Evolutionary conservation across 108 stramenopile species (phyloP).

Genomic region (Cylindrotheca fusiformis): DNA sequence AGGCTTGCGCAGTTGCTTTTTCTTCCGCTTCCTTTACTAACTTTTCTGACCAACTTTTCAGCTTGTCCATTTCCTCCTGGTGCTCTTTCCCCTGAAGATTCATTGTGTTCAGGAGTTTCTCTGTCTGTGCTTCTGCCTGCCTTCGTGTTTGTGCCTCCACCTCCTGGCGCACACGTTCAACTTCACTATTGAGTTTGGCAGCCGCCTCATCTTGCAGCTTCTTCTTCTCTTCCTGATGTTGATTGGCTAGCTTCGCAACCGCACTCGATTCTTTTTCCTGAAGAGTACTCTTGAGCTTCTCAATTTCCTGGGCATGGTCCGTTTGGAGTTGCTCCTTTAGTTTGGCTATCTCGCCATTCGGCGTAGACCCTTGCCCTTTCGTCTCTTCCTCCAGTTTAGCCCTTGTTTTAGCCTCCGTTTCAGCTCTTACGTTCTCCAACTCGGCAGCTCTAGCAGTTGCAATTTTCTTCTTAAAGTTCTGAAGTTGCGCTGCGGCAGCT

Average conservation of each 20-base stretch:
- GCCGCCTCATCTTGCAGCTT: slow-evolving; percentile 3
- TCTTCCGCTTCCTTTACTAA: slow-evolving; percentile 13
- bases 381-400: slow-evolving; percentile 15
- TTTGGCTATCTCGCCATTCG: slow-evolving; percentile 4
- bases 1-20: slow-evolving; percentile 5
- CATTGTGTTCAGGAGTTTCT: slow-evolving; percentile 32
- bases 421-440: slow-evolving; percentile 44
- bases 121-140: slow-evolving; percentile 27
- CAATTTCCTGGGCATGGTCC: slow-evolving; percentile 22
- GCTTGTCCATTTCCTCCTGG: slow-evolving; percentile 31
- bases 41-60: slow-evolving; percentile 15
- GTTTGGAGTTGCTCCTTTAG: slow-evolving; percentile 13
- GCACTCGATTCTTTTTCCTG: slow-evolving; percentile 4
- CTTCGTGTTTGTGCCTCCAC: slow-evolving; percentile 23
- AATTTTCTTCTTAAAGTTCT: slow-evolving; percentile 55
- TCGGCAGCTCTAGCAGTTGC: slow-evolving; percentile 46
- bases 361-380: not conserved
- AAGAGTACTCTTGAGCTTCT: slow-evolving; percentile 15
- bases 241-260: not conserved
- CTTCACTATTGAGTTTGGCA: slow-evolving; percentile 8
- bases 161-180: slow-evolving; percentile 32
- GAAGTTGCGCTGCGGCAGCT: slow-evolving; percentile 42
- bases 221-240: slow-evolving; percentile 10
- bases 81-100: slow-evolving; percentile 23
- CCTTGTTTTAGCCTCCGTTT: slow-evolving; percentile 29